Conservation (phyloP, 805 yeast species). For the Pichia pseudocactophila region DNA sequence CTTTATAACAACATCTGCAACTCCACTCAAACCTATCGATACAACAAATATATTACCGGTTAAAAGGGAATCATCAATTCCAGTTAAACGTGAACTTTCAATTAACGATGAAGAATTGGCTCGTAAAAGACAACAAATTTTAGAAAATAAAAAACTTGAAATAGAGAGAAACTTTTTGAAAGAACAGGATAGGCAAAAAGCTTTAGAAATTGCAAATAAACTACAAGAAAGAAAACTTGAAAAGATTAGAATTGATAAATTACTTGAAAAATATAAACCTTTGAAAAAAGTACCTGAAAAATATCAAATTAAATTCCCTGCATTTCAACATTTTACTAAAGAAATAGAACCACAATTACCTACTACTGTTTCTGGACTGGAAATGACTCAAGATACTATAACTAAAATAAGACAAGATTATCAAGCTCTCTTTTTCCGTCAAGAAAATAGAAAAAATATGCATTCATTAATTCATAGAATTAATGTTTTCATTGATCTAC, state of each 20-base stretch:
- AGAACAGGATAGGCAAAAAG: slow-evolving; percentile 1
- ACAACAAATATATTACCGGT: not conserved
- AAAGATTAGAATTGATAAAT: slow-evolving; percentile 2
- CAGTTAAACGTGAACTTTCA: not conserved
- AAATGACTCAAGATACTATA: slow-evolving; percentile 5
- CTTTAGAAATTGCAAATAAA: not conserved
- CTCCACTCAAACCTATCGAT: too few species aligned
- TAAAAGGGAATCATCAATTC: not conserved
- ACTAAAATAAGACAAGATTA: not conserved
- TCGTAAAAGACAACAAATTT: slow-evolving; percentile 6
- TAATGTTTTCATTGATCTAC: slow-evolving; percentile 5
- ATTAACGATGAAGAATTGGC: not conserved
- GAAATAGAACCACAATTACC: slow-evolving; percentile 5
- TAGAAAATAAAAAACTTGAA: slow-evolving; percentile 5
- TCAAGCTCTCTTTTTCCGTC: slow-evolving; percentile 4
- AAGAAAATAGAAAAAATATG: slow-evolving; percentile 5
- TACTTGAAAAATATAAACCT: slow-evolving; percentile 6
- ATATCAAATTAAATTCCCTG: slow-evolving; percentile 10
- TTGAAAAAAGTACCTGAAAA: slow-evolving; percentile 11
- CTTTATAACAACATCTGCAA: too few species aligned
- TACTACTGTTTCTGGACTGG: slow-evolving; percentile 1
- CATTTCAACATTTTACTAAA: not conserved
- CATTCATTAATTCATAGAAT: slow-evolving; percentile 8
- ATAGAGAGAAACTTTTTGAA: slow-evolving; percentile 4
- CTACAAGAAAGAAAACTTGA: not conserved